Evolutionary conservation across 1,284 basidiomycete genomes (phyloP).

Genomic region (Veloboletus limbatus): DNA sequence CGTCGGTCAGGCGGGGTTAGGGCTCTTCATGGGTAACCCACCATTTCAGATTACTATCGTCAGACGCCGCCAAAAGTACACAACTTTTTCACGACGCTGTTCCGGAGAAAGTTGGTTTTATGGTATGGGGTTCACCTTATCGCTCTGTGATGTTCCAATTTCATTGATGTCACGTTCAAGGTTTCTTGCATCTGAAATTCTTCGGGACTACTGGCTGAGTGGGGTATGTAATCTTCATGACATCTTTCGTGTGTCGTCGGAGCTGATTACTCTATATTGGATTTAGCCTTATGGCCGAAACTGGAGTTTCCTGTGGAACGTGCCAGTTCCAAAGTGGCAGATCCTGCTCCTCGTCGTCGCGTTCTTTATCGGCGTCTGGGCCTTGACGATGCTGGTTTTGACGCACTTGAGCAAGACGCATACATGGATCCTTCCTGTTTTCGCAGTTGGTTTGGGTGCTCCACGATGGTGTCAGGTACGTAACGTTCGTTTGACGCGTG

Average conservation of each 20-base stretch:
- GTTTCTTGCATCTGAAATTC: conserved; percentile 84
- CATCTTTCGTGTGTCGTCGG: neutral
- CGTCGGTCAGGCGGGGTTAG: conserved; percentile 19
- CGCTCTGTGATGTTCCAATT: neutral
- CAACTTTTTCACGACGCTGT: conserved; percentile 83
- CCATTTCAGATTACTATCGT: conserved; percentile 67
- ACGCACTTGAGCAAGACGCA: conserved; percentile 89
- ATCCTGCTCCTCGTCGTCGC: conserved; percentile 74
- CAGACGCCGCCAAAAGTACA: conserved; percentile 92
- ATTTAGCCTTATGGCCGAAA: conserved; percentile 82
- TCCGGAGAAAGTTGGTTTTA: conserved; percentile 84
- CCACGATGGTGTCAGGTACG: conserved; percentile 87
- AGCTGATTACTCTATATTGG: conserved; percentile 11
- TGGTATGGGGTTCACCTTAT: too few species aligned
- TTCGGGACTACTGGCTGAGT: conserved; percentile 91
- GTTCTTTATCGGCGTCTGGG: conserved; percentile 90
- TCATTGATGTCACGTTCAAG: conserved; percentile 13
- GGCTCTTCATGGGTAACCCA: conserved; percentile 4
- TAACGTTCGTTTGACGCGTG: neutral
- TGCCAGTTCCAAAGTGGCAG: conserved; percentile 79
- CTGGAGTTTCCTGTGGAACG: conserved; percentile 90
- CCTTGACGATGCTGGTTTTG: conserved; percentile 65
- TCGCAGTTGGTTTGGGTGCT: conserved; percentile 88
- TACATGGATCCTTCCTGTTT: conserved; percentile 90
- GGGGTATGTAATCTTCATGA: conserved; percentile 49